phyloP scores from a whole-genome alignment of 2,329 filamentous ascomycete species.

The Microsporum audouinii region DNA sequence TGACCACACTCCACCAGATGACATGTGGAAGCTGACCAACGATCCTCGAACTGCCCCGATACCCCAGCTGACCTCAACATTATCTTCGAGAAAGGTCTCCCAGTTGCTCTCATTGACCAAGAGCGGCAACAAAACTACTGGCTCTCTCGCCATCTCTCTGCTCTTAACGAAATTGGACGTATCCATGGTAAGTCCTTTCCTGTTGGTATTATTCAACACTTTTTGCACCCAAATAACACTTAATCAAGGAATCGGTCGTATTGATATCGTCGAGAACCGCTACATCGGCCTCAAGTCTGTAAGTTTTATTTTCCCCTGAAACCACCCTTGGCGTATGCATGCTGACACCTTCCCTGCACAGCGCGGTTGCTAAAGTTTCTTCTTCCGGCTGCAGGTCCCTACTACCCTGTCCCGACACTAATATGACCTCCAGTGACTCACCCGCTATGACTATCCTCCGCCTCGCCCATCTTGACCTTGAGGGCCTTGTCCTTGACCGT shows the following conservation, averaged over 20 bases:
- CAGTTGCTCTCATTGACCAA: constrained; percentile 12
- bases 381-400: not conserved
- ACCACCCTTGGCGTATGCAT: constrained; percentile 22
- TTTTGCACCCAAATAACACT: not conserved
- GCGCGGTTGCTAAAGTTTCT: constrained; percentile 13
- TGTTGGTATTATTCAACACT: not conserved
- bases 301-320: constrained; percentile 6
- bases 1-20: constrained; percentile 52
- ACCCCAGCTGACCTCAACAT: constrained; percentile 17
- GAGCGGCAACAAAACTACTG: constrained; percentile 10
- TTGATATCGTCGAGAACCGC: constrained; percentile 67
- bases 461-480: constrained; percentile 50
- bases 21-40: constrained; percentile 66
- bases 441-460: constrained; percentile 48
- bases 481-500: constrained; percentile 53
- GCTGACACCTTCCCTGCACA: constrained; percentile 32
- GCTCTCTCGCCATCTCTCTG: constrained; percentile 14
- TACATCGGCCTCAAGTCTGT: constrained; percentile 56
- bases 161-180: constrained; percentile 14
- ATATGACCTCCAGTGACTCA: constrained; percentile 23
- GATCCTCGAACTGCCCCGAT: constrained; percentile 21
- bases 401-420: not conserved
- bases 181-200: constrained; percentile 11
- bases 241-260: constrained; percentile 51
- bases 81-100: constrained; percentile 18